These are phyloP conservation scores for Colletotrichum sp. DNA, from an alignment of 2,329 filamentous ascomycete species.

Conservation along the genomic window DNA sequence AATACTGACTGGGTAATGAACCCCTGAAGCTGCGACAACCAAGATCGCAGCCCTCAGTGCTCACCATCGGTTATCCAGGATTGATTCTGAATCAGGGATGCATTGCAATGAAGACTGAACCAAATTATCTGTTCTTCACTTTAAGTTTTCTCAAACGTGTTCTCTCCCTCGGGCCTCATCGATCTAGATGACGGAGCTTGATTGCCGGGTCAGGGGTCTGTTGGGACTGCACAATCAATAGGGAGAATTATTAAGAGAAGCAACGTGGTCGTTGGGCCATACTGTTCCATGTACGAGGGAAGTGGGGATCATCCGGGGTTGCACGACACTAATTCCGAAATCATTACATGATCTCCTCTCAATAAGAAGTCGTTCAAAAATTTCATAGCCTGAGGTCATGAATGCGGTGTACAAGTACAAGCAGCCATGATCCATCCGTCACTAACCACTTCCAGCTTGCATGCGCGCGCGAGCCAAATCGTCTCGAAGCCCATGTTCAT, in stretches of 20 bases:
- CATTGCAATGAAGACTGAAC: background rate
- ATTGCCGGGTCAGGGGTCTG: background rate
- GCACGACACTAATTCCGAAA: background rate
- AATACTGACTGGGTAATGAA: background rate
- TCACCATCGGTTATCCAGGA: background rate
- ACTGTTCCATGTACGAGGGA: background rate
- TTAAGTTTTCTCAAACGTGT: background rate
- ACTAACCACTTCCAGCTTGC: background rate
- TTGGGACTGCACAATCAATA: background rate
- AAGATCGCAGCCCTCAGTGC: background rate
- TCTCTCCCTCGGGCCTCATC: background rate
- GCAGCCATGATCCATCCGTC: background rate
- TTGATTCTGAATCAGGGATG: no score
- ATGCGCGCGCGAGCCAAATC: background rate
- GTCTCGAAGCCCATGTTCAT: background rate
- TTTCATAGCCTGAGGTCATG: background rate
- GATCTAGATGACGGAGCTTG: background rate
- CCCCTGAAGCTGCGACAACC: background rate
- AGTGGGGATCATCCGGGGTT: slow-evolving; percentile 12
- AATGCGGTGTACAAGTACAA: background rate
- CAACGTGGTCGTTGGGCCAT: background rate
- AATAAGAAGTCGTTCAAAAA: background rate
- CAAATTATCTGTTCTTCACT: background rate
- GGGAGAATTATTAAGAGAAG: slow-evolving; percentile 2
- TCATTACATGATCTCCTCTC: slow-evolving; percentile 11